Percentiles rank a stretch among this genome's conserved stretches.
phyloP scores from a whole-genome alignment of 2,329 filamentous ascomycete genomes.

The Colletotrichum salicis region DNA sequence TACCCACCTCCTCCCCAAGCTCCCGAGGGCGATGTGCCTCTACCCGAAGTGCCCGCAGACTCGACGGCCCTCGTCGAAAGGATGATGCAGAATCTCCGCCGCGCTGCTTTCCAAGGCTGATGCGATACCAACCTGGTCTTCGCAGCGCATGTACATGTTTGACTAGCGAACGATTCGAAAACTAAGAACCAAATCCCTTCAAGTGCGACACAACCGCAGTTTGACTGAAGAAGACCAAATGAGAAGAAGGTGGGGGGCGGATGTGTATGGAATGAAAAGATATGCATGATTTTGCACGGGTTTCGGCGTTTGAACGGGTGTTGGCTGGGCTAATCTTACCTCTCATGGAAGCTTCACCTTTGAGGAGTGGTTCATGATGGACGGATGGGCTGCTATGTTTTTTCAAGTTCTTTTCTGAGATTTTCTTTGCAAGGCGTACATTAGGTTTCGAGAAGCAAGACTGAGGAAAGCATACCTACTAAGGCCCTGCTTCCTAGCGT shows the following conservation, averaged over 20 bases:
- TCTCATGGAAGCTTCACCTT: neutral
- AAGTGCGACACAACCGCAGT: neutral
- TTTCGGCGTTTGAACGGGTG: neutral
- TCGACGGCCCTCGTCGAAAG: slow-evolving; percentile 62
- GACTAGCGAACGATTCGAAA: neutral
- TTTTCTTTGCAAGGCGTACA: slow-evolving; percentile 10
- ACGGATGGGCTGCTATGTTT: neutral
- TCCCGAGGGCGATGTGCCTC: slow-evolving; percentile 41
- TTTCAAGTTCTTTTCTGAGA: neutral
- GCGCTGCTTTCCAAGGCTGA: slow-evolving; percentile 42
- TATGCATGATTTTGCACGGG: neutral
- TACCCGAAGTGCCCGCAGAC: slow-evolving; percentile 55
- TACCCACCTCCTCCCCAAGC: neutral
- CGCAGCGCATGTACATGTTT: neutral
- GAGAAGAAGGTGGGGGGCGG: neutral
- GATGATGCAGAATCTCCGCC: slow-evolving; percentile 62
- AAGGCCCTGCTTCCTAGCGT: neutral
- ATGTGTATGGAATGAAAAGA: slow-evolving; percentile 1
- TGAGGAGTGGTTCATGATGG: neutral
- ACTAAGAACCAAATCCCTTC: neutral
- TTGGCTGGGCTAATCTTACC: neutral
- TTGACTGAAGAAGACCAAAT: neutral
- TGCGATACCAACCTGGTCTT: neutral
- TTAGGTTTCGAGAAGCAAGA: neutral
- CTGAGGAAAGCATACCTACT: neutral